phyloP scores from a whole-genome alignment of 2,329 filamentous ascomycete species.

The Diaporthe sp. region DNA sequence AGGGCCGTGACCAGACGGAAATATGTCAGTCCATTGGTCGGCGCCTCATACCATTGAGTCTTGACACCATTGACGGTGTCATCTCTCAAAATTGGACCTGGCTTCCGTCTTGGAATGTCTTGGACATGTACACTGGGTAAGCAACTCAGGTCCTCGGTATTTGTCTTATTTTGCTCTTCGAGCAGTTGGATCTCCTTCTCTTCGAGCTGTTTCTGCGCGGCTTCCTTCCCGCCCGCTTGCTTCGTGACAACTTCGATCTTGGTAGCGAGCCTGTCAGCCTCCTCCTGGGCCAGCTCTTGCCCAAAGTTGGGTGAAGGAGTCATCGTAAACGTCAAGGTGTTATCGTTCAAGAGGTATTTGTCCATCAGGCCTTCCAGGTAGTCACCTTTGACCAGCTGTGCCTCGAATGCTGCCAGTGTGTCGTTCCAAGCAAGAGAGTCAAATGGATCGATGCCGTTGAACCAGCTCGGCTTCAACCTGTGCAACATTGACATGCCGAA shows the following conservation, averaged over 20 bases:
- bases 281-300: constrained; percentile 81
- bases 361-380: constrained; percentile 90
- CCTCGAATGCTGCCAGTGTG: constrained; percentile 85
- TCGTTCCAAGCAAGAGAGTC: constrained; percentile 93
- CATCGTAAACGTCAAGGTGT: constrained; percentile 95
- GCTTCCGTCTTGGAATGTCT: constrained; percentile 87
- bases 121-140: constrained; percentile 89
- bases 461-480: constrained; percentile 91
- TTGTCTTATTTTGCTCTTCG: constrained; percentile 85
- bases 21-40: constrained; percentile 96
- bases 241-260: constrained; percentile 81
- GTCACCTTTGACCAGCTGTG: constrained; percentile 78
- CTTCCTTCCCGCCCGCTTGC: constrained; percentile 77
- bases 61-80: constrained; percentile 75
- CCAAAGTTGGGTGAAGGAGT: constrained; percentile 83
- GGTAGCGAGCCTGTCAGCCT: constrained; percentile 78
- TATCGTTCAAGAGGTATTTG: constrained; percentile 91
- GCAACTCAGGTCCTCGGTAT: constrained; percentile 87
- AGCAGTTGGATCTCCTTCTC: constrained; percentile 85
- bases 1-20: constrained; percentile 90
- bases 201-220: constrained; percentile 80
- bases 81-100: constrained; percentile 72
- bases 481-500: constrained; percentile 95
- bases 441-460: constrained; percentile 94
- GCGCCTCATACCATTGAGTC: constrained; percentile 91